Percentiles rank a stretch among this genome's conserved stretches.
Evolutionary conservation across 495 filamentous ascomycete species (phyloP).

Genomic region (Friedmanniomyces simplex): DNA sequence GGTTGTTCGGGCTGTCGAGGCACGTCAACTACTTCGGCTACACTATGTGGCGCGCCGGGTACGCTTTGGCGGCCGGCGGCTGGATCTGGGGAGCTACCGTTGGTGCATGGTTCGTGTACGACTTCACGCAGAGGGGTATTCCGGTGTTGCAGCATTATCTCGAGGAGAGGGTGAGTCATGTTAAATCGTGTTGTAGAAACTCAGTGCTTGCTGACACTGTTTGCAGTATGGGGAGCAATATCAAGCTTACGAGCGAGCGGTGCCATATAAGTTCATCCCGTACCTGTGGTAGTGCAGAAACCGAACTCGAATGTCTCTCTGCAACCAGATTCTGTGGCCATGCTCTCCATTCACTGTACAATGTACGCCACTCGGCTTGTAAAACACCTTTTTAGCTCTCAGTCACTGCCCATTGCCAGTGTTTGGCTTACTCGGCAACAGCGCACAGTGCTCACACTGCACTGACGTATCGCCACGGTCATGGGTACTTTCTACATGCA

Average conservation of each 20-base stretch:
- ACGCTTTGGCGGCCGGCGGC: constrained; percentile 24
- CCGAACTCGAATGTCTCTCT: too few relatives aligned
- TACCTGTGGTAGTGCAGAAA: constrained; percentile 11
- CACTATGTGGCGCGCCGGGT: constrained; percentile 25
- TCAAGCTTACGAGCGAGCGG: constrained; percentile 16
- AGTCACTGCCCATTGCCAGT: too few relatives aligned
- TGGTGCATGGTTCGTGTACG: constrained; percentile 8
- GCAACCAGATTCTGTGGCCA: too few relatives aligned
- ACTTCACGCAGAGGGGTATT: constrained; percentile 18
- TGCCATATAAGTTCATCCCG: constrained; percentile 25
- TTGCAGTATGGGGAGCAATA: constrained; percentile 24
- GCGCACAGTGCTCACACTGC: too few relatives aligned
- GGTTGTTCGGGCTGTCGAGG: constrained; percentile 20
- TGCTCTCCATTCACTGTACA: too few relatives aligned
- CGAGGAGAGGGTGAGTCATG: constrained; percentile 17
- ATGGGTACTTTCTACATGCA: too few relatives aligned
- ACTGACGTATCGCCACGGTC: too few relatives aligned
- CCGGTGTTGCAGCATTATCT: constrained; percentile 23
- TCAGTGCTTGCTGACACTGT: constrained; percentile 9
- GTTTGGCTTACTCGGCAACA: too few relatives aligned
- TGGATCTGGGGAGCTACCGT: constrained; percentile 21
- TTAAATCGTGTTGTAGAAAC: neutral
- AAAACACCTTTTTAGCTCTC: too few relatives aligned
- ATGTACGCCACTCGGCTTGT: too few relatives aligned
- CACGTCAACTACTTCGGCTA: constrained; percentile 28